Evolutionary conservation across 2,329 filamentous ascomycete species (phyloP), one percentile per base, ranked within the genome.

Genomic region (Apiospora pterosperma): DNA sequence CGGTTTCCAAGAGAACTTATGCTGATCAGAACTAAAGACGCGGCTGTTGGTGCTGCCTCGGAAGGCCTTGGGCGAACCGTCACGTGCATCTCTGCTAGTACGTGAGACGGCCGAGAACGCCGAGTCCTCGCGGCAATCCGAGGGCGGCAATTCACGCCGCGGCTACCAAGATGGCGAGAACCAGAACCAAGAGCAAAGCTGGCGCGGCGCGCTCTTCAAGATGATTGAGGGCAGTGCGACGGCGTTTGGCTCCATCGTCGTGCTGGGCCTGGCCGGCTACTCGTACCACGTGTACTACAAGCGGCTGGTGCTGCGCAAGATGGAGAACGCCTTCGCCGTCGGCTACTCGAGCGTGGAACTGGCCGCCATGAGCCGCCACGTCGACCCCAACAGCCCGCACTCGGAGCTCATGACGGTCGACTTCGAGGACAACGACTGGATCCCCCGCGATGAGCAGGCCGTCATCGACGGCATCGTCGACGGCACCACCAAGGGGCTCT

Each of bases 271-370:
- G 28, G 91, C 92, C 6, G 92, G 90, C 31, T 95, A 92, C 76
- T 83, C 84, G 59, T 96, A 96, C 75, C 92, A 96, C 76, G 88
- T 85, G 71, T 88, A 86, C 75, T 98, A 99, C 85, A 99, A 99
- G 80, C 85, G 90, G 77, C 80, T 97, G 64, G 92, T 98, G 31
- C 81, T 98, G n/a, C 81, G 89, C 69, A 99, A 99, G 79, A 97
- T 99, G 84, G 88, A 92, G 69, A 90, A 91, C 71, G 96, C 96
- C 23, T 99, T 99, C 77, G 85, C 90, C 64, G 93, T 94, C 1
- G 96, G 96, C 12, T 96, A 99, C 75, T 94, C 93, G 1, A 92
- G 95, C 34, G 86, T 95, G 21, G 94, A 92, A 65, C 81, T 97
- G 59, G 93, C 93, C 1, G 90, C 91, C 31, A 81, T 85, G 67